Evolutionary conservation across 1,284 basidiomycete species (phyloP), one percentile per base, ranked within the genome.

Genomic region (Testicularia cyperi): DNA sequence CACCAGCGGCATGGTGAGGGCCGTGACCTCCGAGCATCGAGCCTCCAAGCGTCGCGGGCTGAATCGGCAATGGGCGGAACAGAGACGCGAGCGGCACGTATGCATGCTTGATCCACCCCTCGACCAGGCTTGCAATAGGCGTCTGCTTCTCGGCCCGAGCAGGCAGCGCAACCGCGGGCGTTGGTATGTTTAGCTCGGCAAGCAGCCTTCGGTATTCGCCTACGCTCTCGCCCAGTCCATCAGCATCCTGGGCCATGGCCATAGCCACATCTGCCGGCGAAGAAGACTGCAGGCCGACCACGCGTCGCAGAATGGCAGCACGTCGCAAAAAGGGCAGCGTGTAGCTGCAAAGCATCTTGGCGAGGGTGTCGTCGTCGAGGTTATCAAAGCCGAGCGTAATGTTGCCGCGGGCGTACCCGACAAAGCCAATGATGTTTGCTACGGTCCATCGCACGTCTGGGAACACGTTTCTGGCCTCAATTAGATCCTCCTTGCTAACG

Each of bases 321-420:
- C 88, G 84, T 26, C 92, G 86, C n/a, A 97, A 82, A 81, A 96
- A 96, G 1, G 92, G 92, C 6, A 98, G 80, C 0, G 90, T 92
- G 78, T 92, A 90, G 1, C 85, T 82, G 74, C 94, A 92, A 34
- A 97, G 79, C 38, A 94, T 79, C 77, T 88, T 90, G 71, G 92
- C 88, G 41, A 97, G 70, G 44, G 49, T 69, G 20, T 47, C 53
- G 29, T 76, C 74, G 31, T 70, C 70, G 40, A 73, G 38, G 24
- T 69, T 62, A 49, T 76, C 74, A 34, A 76, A 65, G 23, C 74
- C 74, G n/a, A 76, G 52, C 25, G 72, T 71, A 32, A 76, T 72
- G 53, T 76, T 75, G 25, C 74, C 74, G 6, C 74, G 48, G 1
- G 70, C 72, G 38, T 75, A 75, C 18, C 74, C 74, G 34, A 75